Evolutionary conservation across 805 yeast species (phyloP), one percentile per base, ranked within the genome.

Genomic region (Middelhovenomyces tepae): DNA sequence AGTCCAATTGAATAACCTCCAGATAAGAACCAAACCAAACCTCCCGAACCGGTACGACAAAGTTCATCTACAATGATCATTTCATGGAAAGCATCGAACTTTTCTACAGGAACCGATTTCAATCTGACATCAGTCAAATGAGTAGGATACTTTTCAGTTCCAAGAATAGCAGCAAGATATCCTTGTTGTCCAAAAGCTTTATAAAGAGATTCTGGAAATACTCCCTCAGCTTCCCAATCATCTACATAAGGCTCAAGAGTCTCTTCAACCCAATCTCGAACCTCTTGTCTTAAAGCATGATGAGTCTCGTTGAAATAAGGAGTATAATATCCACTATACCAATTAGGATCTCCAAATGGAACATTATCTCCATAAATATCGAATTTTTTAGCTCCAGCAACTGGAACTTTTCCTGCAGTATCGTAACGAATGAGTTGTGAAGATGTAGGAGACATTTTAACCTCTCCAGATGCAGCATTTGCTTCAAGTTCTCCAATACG

Each of bases 1-100:
- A 50, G 47, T 15, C 65, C 64, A 37, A 62, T 62, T 36, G 59
- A 50, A 46, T 47, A 60, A 16, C 67, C 67, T 10, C 67, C 67
- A 6, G 54, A 37, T 32, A 61, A 40, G 43, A 48, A 48, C 67
- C 67, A 62, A 20, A 53, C 41, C 8, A 62, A 51, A 26, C 64
- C 67, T 10, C 66, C 66, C 18, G 62, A 53, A 2, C 64, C 67
- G 11, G 56, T 51, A 11, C 67, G 49, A 28, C 54, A 38, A 19
- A 61, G 24, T 47, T 61, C 67, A 36, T 62, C 67, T 11, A 50
- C 45, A 32, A 61, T 45, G 37, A 61, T 48, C 23, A 47, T 39
- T 43, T 62, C 67, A 42, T 62, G 67, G 50, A 61, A 59, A 16
- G 45, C 47, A 40, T 61, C 67, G 42, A 51, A 51, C 43, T 57